Evolutionary conservation across 2,329 filamentous ascomycete genomes (phyloP), one percentile per base, ranked within the genome.

Genomic region (Fusarium scirpi): DNA sequence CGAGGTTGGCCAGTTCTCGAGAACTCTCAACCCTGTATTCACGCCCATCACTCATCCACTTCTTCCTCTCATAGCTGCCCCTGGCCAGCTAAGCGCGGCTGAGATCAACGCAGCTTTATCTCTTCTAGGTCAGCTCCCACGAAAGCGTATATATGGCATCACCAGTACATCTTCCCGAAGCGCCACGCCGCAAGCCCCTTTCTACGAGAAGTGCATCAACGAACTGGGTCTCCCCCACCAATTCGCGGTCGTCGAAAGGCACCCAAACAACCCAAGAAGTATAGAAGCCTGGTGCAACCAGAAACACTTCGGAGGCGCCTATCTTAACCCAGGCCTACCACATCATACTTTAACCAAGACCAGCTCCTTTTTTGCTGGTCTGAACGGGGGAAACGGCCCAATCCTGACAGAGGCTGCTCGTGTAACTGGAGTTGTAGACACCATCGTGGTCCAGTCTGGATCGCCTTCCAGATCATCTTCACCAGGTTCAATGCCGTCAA

Each of bases 1-100:
- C 27, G 90, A 93, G 73, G 88, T 90, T n/a, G 94, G 94, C 13
- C 93, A 97, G 76, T 88, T 97, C 52, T 96, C 93, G 2, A 87
- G 94, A 74, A 92, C 92, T 0, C 84, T 96, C 62, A 97, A 97
- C 80, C 93, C 91, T 59, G 91, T 95, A 66, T 95, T 97, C 78
- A 94, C 93, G 0, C 93, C 93, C 27, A 94, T 97, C 76, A 97
- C 94, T 1, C 93, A 97, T 75, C 93, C 93, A 3, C 83, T 96
- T 12, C 84, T 97, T 6, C 93, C 94, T 11, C 90, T 94, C 76
- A 93, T 96, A 62, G 93, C 93, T 25, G 93, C 93, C 0, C 93
- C 94, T 0, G 94, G 94, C 11, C 94, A 97, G 79, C 85, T 97
- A 82, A 94, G 92, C 71, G 92, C 92, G 2, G 91, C 93, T 18